Percentiles rank a stretch among this genome's conserved stretches.
Evolutionary conservation across 441 rosid species (phyloP).

Genomic region (Syzygium syzygioides): DNA sequence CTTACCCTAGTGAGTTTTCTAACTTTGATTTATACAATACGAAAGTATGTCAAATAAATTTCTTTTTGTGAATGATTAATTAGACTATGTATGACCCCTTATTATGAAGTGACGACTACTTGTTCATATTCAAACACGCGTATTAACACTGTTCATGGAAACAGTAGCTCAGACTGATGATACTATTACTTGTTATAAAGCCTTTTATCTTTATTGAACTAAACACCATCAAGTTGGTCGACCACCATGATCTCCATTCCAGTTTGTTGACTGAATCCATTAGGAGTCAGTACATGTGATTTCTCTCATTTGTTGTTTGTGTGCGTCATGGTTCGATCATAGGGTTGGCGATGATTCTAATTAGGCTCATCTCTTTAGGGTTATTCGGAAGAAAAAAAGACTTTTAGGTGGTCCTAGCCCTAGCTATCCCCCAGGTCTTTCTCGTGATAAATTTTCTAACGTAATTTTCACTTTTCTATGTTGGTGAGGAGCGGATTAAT

Average conservation of each 20-base stretch:
- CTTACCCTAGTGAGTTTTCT: background rate
- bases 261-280: background rate
- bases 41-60: background rate
- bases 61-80: background rate
- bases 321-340: background rate
- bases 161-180: background rate
- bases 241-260: background rate
- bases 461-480: background rate
- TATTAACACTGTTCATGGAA: background rate
- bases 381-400: background rate
- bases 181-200: background rate
- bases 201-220: background rate
- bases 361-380: background rate
- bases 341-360: background rate
- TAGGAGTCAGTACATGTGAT: background rate
- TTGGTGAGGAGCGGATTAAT: background rate
- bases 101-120: background rate
- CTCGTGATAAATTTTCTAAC: background rate
- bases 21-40: background rate
- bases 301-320: background rate
- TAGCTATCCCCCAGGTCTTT: background rate
- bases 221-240: background rate
- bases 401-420: background rate
- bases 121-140: background rate
- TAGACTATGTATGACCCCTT: background rate